Evolutionary conservation across 2,329 filamentous ascomycete species (phyloP).

Genomic region (Ampelomyces quisqualis): DNA sequence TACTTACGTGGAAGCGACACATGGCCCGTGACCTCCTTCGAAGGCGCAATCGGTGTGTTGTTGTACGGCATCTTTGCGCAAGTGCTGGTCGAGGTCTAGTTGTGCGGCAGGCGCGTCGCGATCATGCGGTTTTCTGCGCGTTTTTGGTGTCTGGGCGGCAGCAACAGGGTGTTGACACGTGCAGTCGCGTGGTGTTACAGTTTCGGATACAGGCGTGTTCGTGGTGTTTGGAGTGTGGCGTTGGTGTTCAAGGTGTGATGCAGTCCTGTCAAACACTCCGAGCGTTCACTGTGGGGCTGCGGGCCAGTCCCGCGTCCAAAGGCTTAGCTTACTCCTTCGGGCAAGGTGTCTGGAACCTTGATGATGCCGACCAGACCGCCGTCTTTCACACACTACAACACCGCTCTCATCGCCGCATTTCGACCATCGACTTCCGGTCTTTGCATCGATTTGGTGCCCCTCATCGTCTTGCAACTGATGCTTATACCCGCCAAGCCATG

Average conservation of each 20-base stretch:
- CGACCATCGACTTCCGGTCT: background rate
- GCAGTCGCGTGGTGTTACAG: background rate
- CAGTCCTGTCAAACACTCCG: background rate
- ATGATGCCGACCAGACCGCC: constrained; percentile 1
- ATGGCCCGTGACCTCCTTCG: constrained; percentile 80
- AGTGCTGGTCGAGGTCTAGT: constrained; percentile 4
- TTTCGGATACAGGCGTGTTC: background rate
- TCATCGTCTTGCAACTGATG: background rate
- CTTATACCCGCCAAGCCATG: too few relatives aligned
- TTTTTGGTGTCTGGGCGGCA: background rate
- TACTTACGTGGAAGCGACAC: constrained; percentile 79
- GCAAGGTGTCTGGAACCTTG: background rate
- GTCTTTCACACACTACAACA: background rate
- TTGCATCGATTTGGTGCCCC: background rate
- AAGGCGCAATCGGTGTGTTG: constrained; percentile 75
- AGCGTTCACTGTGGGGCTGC: constrained; percentile 1
- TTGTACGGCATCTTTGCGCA: constrained; percentile 76
- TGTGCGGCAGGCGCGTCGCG: constrained; percentile 2
- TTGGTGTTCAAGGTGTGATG: background rate
- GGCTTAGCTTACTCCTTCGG: background rate
- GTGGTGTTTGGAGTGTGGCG: background rate
- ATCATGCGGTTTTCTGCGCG: too few relatives aligned
- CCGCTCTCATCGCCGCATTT: background rate
- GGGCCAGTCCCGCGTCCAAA: constrained; percentile 1
- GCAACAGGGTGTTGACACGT: background rate